Evolutionary conservation across 192 early-diverging fungal species (phyloP), one percentile per base, ranked within the genome.

Genomic region (Coemansia sp.): DNA sequence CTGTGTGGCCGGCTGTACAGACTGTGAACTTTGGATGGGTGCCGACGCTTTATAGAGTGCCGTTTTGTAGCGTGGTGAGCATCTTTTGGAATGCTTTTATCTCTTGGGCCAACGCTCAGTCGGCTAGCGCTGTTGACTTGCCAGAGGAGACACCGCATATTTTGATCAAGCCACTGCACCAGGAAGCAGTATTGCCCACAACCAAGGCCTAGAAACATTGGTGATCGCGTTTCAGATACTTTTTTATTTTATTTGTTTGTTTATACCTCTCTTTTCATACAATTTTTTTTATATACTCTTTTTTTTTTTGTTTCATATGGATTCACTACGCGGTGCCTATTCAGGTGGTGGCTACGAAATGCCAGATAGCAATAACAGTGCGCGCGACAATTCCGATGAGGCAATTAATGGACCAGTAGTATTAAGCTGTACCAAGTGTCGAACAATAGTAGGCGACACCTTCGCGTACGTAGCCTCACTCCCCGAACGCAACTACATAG

Each of bases 21-120:
- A 69, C 83, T 5, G 67, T 93, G 9, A 93, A 93, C 72, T 91
- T 93, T 71, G 85, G 85, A 46, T 88, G 90, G 72, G 76, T 91
- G 52, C 91, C 91, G 2, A 73, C 89, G 37, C 67, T 80, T 13
- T 89, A 86, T 57, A 77, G 90, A 13, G 76, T 93, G 21, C 91
- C 91, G 13, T 90, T 93, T 73, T 86, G 88, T 35, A 91, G 91
- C 65, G 76, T 82, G 5, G 77, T 91, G 30, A 89, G 90, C 40
- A 86, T 93, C n/a, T 83, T 90, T 17, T 93, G 91, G 91, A 92
- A 91, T 59, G 74, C 86, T 7, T 91, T 89, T 74, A 82, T 93
- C 28, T 91, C 89, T 33, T 89, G 88, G 86, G 60, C 86, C 0
- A 91, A 91, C 37, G 69, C 70, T 3, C 69, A 67, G 39, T 72